phyloP scores from a whole-genome alignment of 148 eudicot genomes.

The Cornus controversa region DNA sequence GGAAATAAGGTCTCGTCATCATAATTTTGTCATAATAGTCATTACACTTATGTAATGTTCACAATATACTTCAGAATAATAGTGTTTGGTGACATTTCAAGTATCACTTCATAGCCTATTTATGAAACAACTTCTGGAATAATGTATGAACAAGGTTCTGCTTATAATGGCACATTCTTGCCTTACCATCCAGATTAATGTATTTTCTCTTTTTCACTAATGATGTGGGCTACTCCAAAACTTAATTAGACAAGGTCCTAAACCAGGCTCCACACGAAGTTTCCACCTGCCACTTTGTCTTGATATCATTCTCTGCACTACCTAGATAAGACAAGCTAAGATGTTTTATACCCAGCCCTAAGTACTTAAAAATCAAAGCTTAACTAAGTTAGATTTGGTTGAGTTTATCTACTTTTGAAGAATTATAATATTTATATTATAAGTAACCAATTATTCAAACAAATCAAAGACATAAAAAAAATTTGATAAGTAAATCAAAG shows the following conservation, averaged over 20 bases:
- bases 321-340: not conserved
- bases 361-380: not conserved
- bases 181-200: too few species aligned
- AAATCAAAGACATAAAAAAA: too few species aligned
- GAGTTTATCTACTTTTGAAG: not conserved
- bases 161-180: too few species aligned
- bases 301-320: not conserved
- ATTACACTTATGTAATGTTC: not conserved
- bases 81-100: not conserved
- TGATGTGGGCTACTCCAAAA: too few species aligned
- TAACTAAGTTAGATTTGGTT: not conserved
- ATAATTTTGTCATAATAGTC: too few species aligned
- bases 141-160: not conserved
- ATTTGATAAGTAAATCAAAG: too few species aligned
- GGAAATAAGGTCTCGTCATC: not conserved
- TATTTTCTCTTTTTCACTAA: too few species aligned
- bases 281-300: not conserved
- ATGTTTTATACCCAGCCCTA: not conserved
- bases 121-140: not conserved
- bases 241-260: not conserved
- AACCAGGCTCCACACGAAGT: not conserved
- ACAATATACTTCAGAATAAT: not conserved
- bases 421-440: too few species aligned
- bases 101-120: not conserved
- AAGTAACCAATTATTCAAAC: not conserved